Evolutionary conservation across 768 basidiomycete genomes (phyloP).

Genomic region (Pulveroboletus sp.): DNA sequence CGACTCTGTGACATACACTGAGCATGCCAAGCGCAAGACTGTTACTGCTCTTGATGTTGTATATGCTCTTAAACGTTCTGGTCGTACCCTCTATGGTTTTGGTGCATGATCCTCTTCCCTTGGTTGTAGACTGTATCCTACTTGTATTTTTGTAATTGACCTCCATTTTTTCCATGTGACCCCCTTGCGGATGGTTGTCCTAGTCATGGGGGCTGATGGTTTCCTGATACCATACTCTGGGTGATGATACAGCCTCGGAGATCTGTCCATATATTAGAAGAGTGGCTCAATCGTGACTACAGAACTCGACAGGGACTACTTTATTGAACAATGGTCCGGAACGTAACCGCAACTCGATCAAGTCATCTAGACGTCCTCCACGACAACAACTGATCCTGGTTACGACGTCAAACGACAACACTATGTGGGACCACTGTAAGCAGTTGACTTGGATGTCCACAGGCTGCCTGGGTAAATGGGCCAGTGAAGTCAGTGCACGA

Average conservation of each 20-base stretch:
- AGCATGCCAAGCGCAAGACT: constrained; percentile 94
- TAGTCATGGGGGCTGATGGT: too few species aligned
- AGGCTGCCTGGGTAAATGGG: too few species aligned
- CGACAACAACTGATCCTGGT: neutral
- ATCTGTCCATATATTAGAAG: too few species aligned
- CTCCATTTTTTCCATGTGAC: too few species aligned
- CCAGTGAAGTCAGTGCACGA: neutral
- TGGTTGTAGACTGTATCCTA: constrained; percentile 2
- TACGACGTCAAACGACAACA: neutral
- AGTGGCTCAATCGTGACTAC: too few species aligned
- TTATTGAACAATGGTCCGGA: too few species aligned
- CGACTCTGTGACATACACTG: constrained; percentile 97
- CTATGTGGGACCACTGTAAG: too few species aligned
- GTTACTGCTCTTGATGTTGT: constrained; percentile 95
- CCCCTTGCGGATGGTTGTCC: too few species aligned
- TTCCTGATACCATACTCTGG: too few species aligned
- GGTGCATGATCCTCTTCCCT: constrained; percentile 48
- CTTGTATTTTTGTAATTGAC: too few species aligned
- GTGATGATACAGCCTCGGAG: too few species aligned
- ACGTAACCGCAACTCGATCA: neutral
- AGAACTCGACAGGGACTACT: too few species aligned
- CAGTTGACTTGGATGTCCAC: neutral
- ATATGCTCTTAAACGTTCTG: constrained; percentile 80
- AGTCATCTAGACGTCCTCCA: neutral
- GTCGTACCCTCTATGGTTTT: constrained; percentile 90